These are phyloP conservation scores for Vanrija humicola DNA, from an alignment of 1,284 basidiomycete species.

Conservation along the genomic window DNA sequence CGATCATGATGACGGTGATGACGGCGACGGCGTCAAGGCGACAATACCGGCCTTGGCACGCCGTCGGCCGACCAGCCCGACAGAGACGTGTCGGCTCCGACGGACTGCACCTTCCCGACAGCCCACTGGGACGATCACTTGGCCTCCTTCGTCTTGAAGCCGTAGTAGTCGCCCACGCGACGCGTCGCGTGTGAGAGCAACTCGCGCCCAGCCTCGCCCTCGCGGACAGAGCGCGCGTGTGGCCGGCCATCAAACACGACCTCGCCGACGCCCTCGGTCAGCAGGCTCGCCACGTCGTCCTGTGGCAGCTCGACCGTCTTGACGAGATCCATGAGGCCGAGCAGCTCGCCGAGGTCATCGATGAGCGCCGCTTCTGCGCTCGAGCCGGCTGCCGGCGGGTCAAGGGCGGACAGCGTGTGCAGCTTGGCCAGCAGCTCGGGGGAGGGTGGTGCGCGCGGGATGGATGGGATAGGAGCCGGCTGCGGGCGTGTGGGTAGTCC, in stretches of 20 bases:
- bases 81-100: neutral
- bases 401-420: slow-evolving; percentile 14
- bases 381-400: slow-evolving; percentile 11
- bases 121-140: neutral
- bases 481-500: slow-evolving; percentile 10
- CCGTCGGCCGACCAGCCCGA: neutral
- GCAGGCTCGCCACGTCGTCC: slow-evolving; percentile 10
- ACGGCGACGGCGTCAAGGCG: too few species aligned
- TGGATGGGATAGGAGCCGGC: slow-evolving; percentile 4
- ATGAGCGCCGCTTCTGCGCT: slow-evolving; percentile 9
- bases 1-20: too few species aligned
- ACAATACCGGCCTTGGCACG: too few species aligned
- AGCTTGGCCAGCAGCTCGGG: slow-evolving; percentile 10
- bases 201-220: slow-evolving; percentile 4
- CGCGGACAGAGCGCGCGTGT: neutral
- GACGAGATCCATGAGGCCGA: slow-evolving; percentile 24
- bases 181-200: slow-evolving; percentile 15
- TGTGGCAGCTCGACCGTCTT: slow-evolving; percentile 7
- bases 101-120: too few species aligned
- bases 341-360: slow-evolving; percentile 16
- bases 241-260: slow-evolving; percentile 3
- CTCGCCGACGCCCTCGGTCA: slow-evolving; percentile 10
- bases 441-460: slow-evolving; percentile 4
- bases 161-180: slow-evolving; percentile 20
- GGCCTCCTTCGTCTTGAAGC: slow-evolving; percentile 8